A percentile compares a stretch with the other conserved stretches of the same genome.
Evolutionary conservation across 345 rosid genomes (phyloP).

Genomic region (Cardiospermum halicacabum): DNA sequence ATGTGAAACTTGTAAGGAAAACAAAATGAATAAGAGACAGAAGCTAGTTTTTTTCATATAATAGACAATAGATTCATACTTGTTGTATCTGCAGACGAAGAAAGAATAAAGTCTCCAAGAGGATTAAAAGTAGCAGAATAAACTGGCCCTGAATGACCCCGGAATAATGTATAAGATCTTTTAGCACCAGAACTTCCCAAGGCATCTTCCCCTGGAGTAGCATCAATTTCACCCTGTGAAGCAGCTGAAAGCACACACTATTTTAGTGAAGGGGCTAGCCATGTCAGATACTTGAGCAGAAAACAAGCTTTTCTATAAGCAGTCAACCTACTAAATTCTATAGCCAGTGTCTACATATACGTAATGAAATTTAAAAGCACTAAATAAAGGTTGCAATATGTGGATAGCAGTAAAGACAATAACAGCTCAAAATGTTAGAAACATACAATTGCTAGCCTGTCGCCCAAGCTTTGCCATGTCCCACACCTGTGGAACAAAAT

Average conservation of each 20-base stretch:
- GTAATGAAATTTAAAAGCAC: not conserved
- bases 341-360: not conserved
- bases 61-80: conserved; percentile 33
- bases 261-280: conserved; percentile 14
- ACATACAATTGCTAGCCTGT: conserved; percentile 58
- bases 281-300: not conserved
- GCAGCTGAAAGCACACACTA: conserved; percentile 46
- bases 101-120: conserved; percentile 78
- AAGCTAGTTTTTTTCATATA: not conserved
- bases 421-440: not conserved
- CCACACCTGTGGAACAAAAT: conserved; percentile 65
- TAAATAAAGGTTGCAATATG: not conserved
- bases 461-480: conserved; percentile 96
- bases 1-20: not conserved
- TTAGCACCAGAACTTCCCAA: conserved; percentile 44
- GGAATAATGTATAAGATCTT: conserved; percentile 66
- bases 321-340: not conserved
- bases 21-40: not conserved
- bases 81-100: conserved; percentile 95
- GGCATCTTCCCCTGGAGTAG: conserved; percentile 41
- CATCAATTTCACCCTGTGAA: conserved; percentile 68
- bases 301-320: not conserved
- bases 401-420: not conserved
- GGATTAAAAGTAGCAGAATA: conserved; percentile 89
- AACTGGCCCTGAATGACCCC: conserved; percentile 94